Evolutionary conservation across 306 rosid species (phyloP), one percentile per base, ranked within the genome.

Genomic region (Dryas octopetala): DNA sequence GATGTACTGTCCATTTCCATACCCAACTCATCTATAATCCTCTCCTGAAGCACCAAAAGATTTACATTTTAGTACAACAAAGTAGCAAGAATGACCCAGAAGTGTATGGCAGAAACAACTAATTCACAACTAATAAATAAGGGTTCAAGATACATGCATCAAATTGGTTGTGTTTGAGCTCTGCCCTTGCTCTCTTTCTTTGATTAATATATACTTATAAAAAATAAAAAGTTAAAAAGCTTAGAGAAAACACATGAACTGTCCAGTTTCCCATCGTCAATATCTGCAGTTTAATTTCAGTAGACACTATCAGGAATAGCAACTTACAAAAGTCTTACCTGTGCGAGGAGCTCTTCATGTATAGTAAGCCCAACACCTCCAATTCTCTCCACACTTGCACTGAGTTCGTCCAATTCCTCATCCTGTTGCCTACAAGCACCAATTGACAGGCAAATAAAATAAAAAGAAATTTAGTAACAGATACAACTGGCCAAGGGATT

Each of bases 311-410:
- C 71, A 16, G 68, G 62, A 26, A 76, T 60, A 44, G 58, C 26
- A 65, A 68, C 41, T 44, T 60, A 64, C 63, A 70, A 79, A 74
- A 65, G 64, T 67, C 76, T 70, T 85, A 96, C 99, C 94, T 96
- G 99, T 44, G 88, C 89, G 7, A 82, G 74, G 77, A 96, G 98
- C 84, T 92, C 99, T 63, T 96, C 98, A 62, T 92, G 98, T 85
- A 96, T 92, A 0, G 98, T 96, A 78, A 96, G 97, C 75, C 99
- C 98, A 71, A 96, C 98, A 75, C 96, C 97, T 69, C 99, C 99
- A 73, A 96, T 92, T 86, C 94, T 88, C 77, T 85, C 93, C 80
- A 92, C 97, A 65, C 98, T 92, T 55, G 87, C 86, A 83, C 94
- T 96, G 79, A 96, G 91, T 84, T 92, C 94, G 32, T 96, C 98